Conservation (phyloP, 768 basidiomycete genomes). For the Panaeolus papilionaceus region DNA sequence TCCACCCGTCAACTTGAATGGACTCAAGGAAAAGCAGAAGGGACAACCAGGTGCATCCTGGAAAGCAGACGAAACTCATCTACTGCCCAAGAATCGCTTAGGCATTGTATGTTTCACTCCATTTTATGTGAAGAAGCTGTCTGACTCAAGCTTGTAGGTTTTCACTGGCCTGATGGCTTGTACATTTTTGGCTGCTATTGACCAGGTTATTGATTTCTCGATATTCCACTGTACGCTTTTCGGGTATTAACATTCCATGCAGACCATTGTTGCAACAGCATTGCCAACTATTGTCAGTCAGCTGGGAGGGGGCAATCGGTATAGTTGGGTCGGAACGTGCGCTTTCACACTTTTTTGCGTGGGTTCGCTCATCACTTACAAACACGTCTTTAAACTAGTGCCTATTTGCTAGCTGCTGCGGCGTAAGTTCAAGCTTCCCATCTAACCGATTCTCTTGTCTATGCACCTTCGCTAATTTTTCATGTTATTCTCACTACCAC, state of each 20-base stretch:
- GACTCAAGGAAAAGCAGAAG: constrained; percentile 20
- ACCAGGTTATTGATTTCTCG: constrained; percentile 51
- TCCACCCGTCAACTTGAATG: neutral
- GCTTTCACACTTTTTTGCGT: constrained; percentile 22
- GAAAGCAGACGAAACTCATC: constrained; percentile 54
- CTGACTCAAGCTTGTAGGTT: constrained; percentile 38
- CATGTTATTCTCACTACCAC: constrained; percentile 10
- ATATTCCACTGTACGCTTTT: neutral
- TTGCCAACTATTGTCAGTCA: constrained; percentile 74
- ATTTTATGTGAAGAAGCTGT: neutral
- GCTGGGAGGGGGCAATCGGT: constrained; percentile 65
- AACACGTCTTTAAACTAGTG: constrained; percentile 42
- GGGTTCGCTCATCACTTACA: neutral
- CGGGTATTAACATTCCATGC: neutral
- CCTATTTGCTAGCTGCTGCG: constrained; percentile 75
- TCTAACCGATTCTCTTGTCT: neutral
- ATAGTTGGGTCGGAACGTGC: constrained; percentile 81
- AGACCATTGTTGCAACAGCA: constrained; percentile 79
- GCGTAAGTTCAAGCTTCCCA: constrained; percentile 33
- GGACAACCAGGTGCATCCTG: constrained; percentile 55
- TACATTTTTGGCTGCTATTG: constrained; percentile 60
- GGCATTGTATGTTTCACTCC: constrained; percentile 43
- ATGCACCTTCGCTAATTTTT: neutral
- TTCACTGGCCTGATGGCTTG: constrained; percentile 51
- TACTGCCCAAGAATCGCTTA: constrained; percentile 59